Evolutionary conservation across 768 basidiomycete species (phyloP).

Genomic region (Mycena rosella): DNA sequence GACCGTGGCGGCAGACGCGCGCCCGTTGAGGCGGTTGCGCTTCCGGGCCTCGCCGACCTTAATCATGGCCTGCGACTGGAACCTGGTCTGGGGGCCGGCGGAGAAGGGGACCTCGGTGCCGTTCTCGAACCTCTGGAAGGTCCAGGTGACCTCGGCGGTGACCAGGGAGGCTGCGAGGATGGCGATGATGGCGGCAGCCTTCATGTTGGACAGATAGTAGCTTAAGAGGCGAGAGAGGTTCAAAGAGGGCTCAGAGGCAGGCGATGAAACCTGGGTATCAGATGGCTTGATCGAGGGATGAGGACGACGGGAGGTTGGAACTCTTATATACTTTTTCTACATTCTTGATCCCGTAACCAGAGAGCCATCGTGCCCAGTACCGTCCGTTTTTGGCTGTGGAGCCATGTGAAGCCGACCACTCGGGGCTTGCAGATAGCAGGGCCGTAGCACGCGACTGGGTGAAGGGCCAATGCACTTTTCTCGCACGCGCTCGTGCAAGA

Average conservation of each 20-base stretch:
- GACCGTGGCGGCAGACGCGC: conserved; percentile 20
- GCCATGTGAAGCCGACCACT: conserved; percentile 7
- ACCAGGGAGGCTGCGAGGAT: conserved; percentile 30
- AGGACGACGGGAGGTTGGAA: background rate
- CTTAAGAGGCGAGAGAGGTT: no score
- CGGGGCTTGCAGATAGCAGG: conserved; percentile 2
- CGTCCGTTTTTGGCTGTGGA: conserved; percentile 1
- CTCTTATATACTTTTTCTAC: conserved; percentile 4
- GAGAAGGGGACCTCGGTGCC: conserved; percentile 24
- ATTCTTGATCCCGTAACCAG: background rate
- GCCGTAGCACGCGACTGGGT: conserved; percentile 1
- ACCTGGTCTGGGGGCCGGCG: conserved; percentile 23
- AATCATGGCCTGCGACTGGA: conserved; percentile 32
- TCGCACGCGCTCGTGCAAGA: no score
- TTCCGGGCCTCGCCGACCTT: conserved; percentile 29
- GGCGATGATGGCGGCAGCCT: conserved; percentile 22
- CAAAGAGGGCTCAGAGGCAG: conserved; percentile 2
- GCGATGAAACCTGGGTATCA: conserved; percentile 8
- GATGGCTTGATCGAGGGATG: conserved; percentile 1
- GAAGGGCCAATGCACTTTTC: background rate
- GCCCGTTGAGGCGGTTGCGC: conserved; percentile 28
- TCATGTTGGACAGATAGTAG: conserved; percentile 21
- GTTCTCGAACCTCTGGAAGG: conserved; percentile 27
- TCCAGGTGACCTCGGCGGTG: conserved; percentile 28
- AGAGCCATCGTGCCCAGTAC: background rate